These are phyloP conservation scores for Penium margaritaceum DNA, from an alignment of 139 green algal genomes.

Conservation along the genomic window DNA sequence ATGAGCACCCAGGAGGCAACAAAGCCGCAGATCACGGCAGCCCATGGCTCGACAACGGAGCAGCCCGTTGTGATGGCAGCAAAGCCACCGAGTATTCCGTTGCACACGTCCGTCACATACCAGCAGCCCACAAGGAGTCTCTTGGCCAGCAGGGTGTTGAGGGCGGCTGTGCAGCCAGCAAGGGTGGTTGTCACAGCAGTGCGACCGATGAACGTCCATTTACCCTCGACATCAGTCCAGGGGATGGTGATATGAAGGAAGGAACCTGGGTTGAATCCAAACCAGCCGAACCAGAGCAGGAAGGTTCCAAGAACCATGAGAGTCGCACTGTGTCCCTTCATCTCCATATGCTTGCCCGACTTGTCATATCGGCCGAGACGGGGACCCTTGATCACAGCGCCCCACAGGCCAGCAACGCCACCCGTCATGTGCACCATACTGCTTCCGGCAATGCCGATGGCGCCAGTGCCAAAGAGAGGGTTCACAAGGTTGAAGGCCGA, in stretches of 20 bases:
- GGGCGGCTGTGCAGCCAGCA: constrained; percentile 49
- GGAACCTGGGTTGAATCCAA: constrained; percentile 72
- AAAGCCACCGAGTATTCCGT: constrained; percentile 34
- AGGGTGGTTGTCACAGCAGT: constrained; percentile 67
- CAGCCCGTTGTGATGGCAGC: constrained; percentile 30
- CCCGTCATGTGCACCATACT: constrained; percentile 62
- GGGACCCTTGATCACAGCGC: constrained; percentile 73
- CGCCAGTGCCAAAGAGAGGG: constrained; percentile 37
- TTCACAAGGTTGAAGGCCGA: constrained; percentile 34
- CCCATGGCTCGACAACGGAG: constrained; percentile 39
- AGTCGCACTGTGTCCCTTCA: constrained; percentile 66
- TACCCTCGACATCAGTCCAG: constrained; percentile 37
- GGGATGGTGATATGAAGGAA: constrained; percentile 37
- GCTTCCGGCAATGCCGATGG: constrained; percentile 51
- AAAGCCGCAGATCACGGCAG: constrained; percentile 41
- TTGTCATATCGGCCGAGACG: constrained; percentile 82
- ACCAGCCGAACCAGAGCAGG: constrained; percentile 77
- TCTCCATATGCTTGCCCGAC: constrained; percentile 46
- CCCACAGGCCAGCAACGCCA: constrained; percentile 50
- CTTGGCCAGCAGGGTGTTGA: constrained; percentile 54
- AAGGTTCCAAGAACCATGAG: constrained; percentile 62
- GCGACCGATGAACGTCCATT: constrained; percentile 44
- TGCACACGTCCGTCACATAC: constrained; percentile 41
- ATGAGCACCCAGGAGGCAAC: constrained; percentile 49
- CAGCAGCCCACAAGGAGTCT: constrained; percentile 30